These are phyloP conservation scores for Gnomoniopsis sp. DNA, from an alignment of 2,329 filamentous ascomycete species.

Conservation along the genomic window DNA sequence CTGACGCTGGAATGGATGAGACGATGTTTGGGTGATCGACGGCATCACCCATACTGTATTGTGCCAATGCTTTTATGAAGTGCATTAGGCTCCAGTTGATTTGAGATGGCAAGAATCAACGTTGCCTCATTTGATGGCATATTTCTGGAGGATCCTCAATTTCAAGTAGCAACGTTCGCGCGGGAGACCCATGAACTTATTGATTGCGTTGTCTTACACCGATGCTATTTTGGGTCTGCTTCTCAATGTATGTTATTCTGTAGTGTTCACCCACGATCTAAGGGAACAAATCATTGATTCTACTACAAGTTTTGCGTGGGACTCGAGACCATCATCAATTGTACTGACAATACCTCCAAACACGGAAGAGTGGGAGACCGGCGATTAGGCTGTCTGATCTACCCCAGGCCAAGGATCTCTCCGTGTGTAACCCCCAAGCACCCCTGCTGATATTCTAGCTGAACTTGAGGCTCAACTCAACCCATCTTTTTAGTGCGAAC, in stretches of 20 bases:
- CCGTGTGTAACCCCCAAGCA: neutral
- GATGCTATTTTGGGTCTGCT: too few relatives aligned
- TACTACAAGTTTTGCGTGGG: neutral
- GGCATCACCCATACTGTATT: neutral
- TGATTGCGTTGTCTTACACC: too few relatives aligned
- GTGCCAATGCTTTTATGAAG: neutral
- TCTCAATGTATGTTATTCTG: too few relatives aligned
- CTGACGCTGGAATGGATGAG: neutral
- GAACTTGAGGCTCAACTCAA: neutral
- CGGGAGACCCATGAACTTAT: too few relatives aligned
- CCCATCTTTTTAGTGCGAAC: neutral
- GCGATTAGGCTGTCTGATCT: conserved; percentile 14
- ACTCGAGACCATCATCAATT: neutral
- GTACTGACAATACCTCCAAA: neutral
- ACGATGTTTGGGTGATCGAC: conserved; percentile 1
- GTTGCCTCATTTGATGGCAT: neutral
- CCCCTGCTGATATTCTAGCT: neutral
- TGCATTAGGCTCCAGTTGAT: neutral
- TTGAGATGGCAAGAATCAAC: neutral
- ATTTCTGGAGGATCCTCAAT: too few relatives aligned
- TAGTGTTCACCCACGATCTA: too few relatives aligned
- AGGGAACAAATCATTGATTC: neutral
- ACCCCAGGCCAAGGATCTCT: conserved; percentile 2
- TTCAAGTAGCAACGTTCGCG: too few relatives aligned
- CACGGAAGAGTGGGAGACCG: conserved; percentile 11